phyloP scores from a whole-genome alignment of 345 rosid species.

The Ailanthus altissimus region DNA sequence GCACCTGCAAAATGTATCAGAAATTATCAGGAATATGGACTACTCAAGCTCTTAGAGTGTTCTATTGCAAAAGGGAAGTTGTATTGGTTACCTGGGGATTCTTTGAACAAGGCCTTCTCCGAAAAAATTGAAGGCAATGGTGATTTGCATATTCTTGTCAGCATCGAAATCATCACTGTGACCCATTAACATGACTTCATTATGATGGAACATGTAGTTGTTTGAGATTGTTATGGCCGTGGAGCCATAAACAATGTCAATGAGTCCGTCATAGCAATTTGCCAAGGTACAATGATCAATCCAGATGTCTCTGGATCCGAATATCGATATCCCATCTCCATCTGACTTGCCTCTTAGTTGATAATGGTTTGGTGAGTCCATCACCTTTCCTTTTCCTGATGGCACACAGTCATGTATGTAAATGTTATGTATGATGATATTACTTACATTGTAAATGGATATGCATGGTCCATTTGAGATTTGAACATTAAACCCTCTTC shows the following conservation, averaged over 20 bases:
- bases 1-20: conserved; percentile 42
- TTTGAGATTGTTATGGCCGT: conserved; percentile 69
- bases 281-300: conserved; percentile 70
- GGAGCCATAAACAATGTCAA: conserved; percentile 57
- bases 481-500: conserved; percentile 59
- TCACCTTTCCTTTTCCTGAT: conserved; percentile 32
- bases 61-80: background rate
- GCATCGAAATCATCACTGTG: conserved; percentile 56
- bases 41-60: background rate
- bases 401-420: conserved; percentile 59
- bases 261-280: conserved; percentile 62
- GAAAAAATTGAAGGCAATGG: conserved; percentile 68
- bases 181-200: conserved; percentile 75
- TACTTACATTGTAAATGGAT: conserved; percentile 50
- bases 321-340: conserved; percentile 71
- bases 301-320: conserved; percentile 52
- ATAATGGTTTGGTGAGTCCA: conserved; percentile 31
- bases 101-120: conserved; percentile 71
- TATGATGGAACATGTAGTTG: conserved; percentile 62
- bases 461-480: conserved; percentile 62
- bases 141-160: conserved; percentile 65
- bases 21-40: background rate
- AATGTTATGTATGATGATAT: conserved; percentile 61
- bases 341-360: conserved; percentile 48
- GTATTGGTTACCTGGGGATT: conserved; percentile 54